Percentiles rank a stretch among this genome's conserved stretches.
Conservation (phyloP, 2,329 filamentous ascomycete species). For the Scedosporium boydii region DNA sequence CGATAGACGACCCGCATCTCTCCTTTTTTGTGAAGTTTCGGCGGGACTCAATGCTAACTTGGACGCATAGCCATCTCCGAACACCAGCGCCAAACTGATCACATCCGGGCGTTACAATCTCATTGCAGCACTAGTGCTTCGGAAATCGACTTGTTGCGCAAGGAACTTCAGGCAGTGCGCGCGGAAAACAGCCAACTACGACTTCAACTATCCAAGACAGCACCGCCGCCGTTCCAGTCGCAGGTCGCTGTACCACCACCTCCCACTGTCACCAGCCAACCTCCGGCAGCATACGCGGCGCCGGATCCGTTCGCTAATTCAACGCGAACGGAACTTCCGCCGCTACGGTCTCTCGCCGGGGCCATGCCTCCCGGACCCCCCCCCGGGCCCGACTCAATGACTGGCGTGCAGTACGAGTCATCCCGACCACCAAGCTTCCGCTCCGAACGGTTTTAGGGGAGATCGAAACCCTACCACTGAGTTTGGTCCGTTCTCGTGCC, state of each 20-base stretch:
- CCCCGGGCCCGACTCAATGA: conserved; percentile 48
- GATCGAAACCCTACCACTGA: background rate
- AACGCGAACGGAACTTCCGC: conserved; percentile 37
- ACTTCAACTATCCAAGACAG: conserved; percentile 8
- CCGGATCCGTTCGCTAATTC: conserved; percentile 13
- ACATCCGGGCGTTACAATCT: conserved; percentile 34
- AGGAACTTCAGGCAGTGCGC: conserved; percentile 36
- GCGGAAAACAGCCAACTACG: conserved; percentile 40
- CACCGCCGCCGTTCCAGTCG: conserved; percentile 11
- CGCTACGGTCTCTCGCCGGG: conserved; percentile 24
- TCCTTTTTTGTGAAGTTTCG: conserved; percentile 1
- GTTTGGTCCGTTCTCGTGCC: background rate
- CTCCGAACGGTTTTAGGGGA: conserved; percentile 24
- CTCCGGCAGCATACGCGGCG: conserved; percentile 20
- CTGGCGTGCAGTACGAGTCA: conserved; percentile 54
- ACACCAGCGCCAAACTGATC: conserved; percentile 45
- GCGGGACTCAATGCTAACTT: background rate
- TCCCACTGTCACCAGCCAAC: conserved; percentile 16
- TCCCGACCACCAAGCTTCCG: conserved; percentile 36
- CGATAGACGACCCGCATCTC: background rate
- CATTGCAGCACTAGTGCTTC: conserved; percentile 30
- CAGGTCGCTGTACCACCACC: conserved; percentile 13
- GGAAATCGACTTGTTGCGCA: conserved; percentile 39
- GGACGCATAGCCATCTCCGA: conserved; percentile 46
- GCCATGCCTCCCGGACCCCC: conserved; percentile 26